Conservation (phyloP, 495 filamentous ascomycete genomes). For the Polyplosphaeria fusca region DNA sequence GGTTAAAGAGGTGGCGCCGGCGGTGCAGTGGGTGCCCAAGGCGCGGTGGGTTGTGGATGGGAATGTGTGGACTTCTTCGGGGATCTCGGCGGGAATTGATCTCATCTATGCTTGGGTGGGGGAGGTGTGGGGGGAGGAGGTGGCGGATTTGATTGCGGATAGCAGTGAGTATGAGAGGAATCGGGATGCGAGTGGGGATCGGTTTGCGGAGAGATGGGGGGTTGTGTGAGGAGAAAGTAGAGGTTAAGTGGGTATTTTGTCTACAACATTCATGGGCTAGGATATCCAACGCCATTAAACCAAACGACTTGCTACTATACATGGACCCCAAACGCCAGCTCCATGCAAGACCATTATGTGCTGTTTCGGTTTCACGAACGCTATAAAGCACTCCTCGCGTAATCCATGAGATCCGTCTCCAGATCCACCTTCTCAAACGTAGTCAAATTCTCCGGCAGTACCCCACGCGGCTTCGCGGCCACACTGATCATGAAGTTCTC, state of each 20-base stretch:
- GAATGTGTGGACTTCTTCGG: constrained; percentile 64
- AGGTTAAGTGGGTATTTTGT: too few relatives aligned
- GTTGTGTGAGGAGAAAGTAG: constrained; percentile 13
- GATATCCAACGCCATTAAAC: too few relatives aligned
- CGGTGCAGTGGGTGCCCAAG: constrained; percentile 56
- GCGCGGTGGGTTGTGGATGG: constrained; percentile 67
- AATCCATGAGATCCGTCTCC: constrained; percentile 26
- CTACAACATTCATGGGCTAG: too few relatives aligned
- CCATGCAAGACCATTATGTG: too few relatives aligned
- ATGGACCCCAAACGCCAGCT: too few relatives aligned
- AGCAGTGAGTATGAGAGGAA: constrained; percentile 42
- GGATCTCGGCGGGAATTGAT: constrained; percentile 66
- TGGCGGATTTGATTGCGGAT: constrained; percentile 32
- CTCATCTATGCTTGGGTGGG: constrained; percentile 53
- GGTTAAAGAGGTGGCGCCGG: constrained; percentile 43
- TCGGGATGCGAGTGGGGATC: constrained; percentile 37
- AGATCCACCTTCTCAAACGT: constrained; percentile 23
- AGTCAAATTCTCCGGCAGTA: constrained; percentile 24
- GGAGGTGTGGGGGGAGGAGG: constrained; percentile 44
- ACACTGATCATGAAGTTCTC: constrained; percentile 61
- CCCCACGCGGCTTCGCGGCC: constrained; percentile 45
- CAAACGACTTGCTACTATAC: too few relatives aligned
- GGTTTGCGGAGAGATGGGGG: constrained; percentile 41
- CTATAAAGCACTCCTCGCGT: too few relatives aligned
- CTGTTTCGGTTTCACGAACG: too few relatives aligned